phyloP scores from a whole-genome alignment of 2,329 filamentous ascomycete genomes.

The Trichoderma sp. region DNA sequence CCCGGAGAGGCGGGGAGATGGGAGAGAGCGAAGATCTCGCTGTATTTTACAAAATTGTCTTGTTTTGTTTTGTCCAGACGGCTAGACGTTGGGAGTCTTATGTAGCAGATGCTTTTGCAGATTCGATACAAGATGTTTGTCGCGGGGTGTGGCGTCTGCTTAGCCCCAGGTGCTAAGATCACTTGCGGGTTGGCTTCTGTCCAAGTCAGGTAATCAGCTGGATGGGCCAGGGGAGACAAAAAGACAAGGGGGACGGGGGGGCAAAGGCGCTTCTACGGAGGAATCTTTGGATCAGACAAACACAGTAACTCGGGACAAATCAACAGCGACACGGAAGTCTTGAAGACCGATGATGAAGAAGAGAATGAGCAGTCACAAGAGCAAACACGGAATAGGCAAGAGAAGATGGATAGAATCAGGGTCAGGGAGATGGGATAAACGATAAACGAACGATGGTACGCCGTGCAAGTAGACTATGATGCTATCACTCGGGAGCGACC shows the following conservation, averaged over 20 bases:
- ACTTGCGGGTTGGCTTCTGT: not conserved
- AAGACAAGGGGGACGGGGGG: not conserved
- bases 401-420: not conserved
- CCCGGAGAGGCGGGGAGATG: not conserved
- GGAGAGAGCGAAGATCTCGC: not conserved
- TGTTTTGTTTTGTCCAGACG: not conserved
- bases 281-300: not conserved
- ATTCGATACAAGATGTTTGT: not conserved
- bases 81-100: not conserved
- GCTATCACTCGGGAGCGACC: not conserved
- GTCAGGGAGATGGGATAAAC: not conserved
- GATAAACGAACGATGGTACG: not conserved
- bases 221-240: not conserved
- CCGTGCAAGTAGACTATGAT: not conserved
- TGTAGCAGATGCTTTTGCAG: not conserved
- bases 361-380: not conserved
- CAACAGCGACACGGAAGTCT: not conserved
- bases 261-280: not conserved
- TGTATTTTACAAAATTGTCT: not conserved
- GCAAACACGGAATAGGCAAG: not conserved
- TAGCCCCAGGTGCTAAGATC: not conserved
- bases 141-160: conserved; percentile 1
- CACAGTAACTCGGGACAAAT: not conserved
- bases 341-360: not conserved
- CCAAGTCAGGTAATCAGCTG: not conserved